Base-by-base conservation (phyloP, 2,329 filamentous ascomycete genomes). In the Lecanicillium sp. region DNA sequence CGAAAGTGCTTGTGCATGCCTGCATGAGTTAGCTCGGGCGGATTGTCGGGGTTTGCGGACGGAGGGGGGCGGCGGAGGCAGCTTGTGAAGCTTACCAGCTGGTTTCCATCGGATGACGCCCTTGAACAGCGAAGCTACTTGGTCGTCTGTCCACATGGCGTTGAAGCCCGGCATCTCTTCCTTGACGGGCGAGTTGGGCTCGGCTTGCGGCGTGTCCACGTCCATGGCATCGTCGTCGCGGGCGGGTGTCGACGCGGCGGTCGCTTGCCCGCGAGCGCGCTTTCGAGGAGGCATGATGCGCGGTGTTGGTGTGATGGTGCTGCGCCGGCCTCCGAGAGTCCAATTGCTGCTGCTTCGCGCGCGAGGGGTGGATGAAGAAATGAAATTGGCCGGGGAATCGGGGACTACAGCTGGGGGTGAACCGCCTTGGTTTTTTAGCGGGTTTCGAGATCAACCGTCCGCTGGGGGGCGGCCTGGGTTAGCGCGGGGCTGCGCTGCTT, bases 1-100 rank as follows among this genome's bases (percentile, higher is more conserved):
- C 88, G 84, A 62, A 95, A 95, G 66, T 95, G 89, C 64, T 91
- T 94, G 70, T 95, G 90, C 76, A 95, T 87, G 52, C 90, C 87
- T 87, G 54, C 2, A 36, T n/a, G 9, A 7, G n/a, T 8, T 21
- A 4, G 10, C 17, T 23, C 14, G 17, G 37, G n/a, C n/a, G 30
- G 19, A 3, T 21, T 47, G 19, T 39, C 14, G 21, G 27, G 45
- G 4, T 3, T 26, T 14, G n/a, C 10, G 35, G 19, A 23, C n/a
- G 12, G 21, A 33, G 45, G 17, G 5, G n/a, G n/a, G 32, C 21
- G 19, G 23, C 20, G n/a, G 29, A 20, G 29, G 17, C 19, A 27
- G 21, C 38, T 38, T n/a, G n/a, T n/a, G n/a, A n/a, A n/a, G 53
- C 62, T 55, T 62, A 88, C 90, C 91, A 33, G 91, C 91, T n/a